Evolutionary conservation across 805 yeast genomes (phyloP).

Genomic region (Saccharomycopsis microspora): DNA sequence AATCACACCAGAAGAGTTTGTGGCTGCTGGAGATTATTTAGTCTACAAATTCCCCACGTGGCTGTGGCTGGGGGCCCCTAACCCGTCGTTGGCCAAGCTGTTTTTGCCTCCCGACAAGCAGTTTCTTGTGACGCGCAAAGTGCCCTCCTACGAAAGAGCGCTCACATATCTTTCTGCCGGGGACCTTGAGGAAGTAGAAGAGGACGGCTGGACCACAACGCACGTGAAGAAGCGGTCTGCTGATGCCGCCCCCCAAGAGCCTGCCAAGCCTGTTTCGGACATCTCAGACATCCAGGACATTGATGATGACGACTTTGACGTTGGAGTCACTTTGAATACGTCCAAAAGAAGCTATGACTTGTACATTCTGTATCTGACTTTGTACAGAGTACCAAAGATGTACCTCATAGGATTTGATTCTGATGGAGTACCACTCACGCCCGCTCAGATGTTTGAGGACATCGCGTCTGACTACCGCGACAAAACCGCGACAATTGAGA

Average conservation of each 20-base stretch:
- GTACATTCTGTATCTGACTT: constrained; percentile 86
- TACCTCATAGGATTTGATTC: constrained; percentile 79
- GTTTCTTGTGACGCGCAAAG: constrained; percentile 77
- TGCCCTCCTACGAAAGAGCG: constrained; percentile 76
- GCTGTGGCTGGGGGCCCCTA: constrained; percentile 72
- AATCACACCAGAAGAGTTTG: constrained; percentile 92
- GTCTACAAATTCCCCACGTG: constrained; percentile 92
- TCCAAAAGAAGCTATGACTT: constrained; percentile 69
- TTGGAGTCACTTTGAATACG: constrained; percentile 18
- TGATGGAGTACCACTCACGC: constrained; percentile 77
- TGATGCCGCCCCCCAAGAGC: neutral
- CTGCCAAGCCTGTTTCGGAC: neutral
- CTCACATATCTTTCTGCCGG: constrained; percentile 29
- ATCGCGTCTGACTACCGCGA: constrained; percentile 85
- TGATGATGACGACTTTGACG: constrained; percentile 35
- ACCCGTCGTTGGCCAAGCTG: constrained; percentile 36
- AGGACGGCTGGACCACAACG: constrained; percentile 31
- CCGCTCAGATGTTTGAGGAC: constrained; percentile 90
- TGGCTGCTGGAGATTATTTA: constrained; percentile 85
- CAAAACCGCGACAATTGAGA: constrained; percentile 93
- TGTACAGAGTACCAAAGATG: constrained; percentile 92
- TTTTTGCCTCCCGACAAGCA: constrained; percentile 85
- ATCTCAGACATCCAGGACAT: constrained; percentile 29
- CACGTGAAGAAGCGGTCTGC: constrained; percentile 11
- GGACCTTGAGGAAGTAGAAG: constrained; percentile 29